Evolutionary conservation across 2,329 filamentous ascomycete species (phyloP).

Genomic region (Raffaelea arxii): DNA sequence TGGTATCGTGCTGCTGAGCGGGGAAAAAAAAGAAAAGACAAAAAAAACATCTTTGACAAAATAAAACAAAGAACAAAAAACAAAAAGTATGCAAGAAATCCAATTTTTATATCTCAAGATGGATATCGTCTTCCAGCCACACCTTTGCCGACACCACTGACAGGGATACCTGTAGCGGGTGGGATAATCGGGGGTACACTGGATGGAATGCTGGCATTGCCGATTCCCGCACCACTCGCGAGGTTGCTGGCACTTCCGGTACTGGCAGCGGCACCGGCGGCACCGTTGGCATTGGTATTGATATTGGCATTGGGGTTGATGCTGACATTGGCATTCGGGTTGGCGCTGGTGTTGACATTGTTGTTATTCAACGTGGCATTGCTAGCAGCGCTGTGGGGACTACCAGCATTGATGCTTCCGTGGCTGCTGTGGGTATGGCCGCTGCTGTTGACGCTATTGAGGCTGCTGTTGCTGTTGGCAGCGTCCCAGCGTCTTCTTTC

Average conservation of each 20-base stretch:
- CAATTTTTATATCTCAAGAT: too few species aligned
- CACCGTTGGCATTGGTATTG: neutral
- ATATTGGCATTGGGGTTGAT: neutral
- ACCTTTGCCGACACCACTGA: neutral
- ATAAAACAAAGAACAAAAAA: neutral
- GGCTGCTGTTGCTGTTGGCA: slow-evolving; percentile 1
- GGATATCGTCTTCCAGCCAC: neutral
- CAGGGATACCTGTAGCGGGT: neutral
- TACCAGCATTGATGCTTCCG: neutral
- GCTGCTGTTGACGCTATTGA: slow-evolving; percentile 2
- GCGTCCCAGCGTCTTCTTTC: neutral
- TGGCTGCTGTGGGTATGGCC: neutral
- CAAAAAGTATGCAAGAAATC: neutral
- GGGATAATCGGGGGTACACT: neutral
- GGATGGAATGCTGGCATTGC: neutral
- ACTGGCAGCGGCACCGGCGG: neutral
- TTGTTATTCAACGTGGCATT: neutral
- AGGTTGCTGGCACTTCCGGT: neutral
- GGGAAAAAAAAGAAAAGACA: neutral
- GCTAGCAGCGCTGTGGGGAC: too few species aligned
- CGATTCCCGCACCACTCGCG: neutral
- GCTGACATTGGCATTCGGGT: too few species aligned
- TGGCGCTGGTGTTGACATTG: neutral
- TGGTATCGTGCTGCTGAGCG: too few species aligned
- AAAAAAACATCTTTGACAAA: neutral